These are phyloP conservation scores for Akanthomyces dipterigenus DNA, from an alignment of 2,329 filamentous ascomycete species.

Conservation along the genomic window DNA sequence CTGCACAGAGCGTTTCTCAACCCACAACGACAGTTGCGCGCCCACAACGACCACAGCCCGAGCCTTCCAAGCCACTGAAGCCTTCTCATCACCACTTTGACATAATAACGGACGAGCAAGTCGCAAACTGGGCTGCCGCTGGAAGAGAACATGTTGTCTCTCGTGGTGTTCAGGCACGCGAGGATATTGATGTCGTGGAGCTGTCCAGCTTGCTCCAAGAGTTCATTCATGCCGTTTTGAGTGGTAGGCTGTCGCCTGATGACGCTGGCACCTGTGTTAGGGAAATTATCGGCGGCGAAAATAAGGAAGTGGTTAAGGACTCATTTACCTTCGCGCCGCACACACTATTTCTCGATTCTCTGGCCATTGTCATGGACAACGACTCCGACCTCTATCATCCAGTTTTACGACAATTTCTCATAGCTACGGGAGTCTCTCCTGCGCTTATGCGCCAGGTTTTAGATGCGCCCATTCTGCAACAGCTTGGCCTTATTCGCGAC, in stretches of 20 bases:
- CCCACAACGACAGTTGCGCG: background rate
- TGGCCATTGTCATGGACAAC: constrained; percentile 71
- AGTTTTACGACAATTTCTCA: constrained; percentile 59
- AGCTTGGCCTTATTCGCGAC: constrained; percentile 73
- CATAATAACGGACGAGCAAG: constrained; percentile 62
- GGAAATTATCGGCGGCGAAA: constrained; percentile 60
- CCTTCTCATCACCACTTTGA: constrained; percentile 61
- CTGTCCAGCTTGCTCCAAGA: constrained; percentile 77
- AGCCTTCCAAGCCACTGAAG: constrained; percentile 23
- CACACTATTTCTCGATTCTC: constrained; percentile 72
- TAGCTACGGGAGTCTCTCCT: constrained; percentile 65
- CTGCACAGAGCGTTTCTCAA: background rate
- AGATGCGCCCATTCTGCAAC: constrained; percentile 69
- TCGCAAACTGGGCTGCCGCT: constrained; percentile 59
- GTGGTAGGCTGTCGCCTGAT: constrained; percentile 56
- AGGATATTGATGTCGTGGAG: constrained; percentile 60
- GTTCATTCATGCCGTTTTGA: constrained; percentile 67
- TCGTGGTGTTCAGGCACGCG: constrained; percentile 56
- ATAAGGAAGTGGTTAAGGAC: constrained; percentile 43
- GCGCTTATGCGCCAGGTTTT: constrained; percentile 71
- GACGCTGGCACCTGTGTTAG: constrained; percentile 69
- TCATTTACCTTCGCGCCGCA: constrained; percentile 52
- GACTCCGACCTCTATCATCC: constrained; percentile 47
- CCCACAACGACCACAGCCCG: constrained; percentile 13
- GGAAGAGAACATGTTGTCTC: constrained; percentile 63